phyloP scores from a whole-genome alignment of 2,329 filamentous ascomycete genomes.

The Ophiostoma sp. region DNA sequence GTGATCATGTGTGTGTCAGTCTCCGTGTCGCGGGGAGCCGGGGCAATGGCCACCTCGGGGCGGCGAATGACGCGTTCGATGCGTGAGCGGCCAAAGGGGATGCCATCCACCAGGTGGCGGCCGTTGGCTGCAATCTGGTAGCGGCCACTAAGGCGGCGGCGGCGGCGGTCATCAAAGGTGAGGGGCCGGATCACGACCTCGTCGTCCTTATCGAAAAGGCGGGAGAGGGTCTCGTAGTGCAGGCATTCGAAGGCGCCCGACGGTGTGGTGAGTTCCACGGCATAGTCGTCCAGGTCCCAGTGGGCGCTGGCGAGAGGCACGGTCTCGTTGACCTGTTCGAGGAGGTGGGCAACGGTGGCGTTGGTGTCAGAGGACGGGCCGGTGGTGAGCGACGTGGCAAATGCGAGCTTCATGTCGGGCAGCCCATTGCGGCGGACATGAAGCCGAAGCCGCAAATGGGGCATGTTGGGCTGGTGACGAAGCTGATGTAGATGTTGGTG shows the following conservation, averaged over 20 bases:
- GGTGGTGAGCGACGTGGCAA: slow-evolving; percentile 49
- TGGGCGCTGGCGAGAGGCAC: slow-evolving; percentile 74
- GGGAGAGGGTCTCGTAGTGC: slow-evolving; percentile 69
- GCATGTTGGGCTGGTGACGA: background rate
- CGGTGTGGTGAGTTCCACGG: slow-evolving; percentile 61
- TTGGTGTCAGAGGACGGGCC: slow-evolving; percentile 38
- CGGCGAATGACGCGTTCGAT: background rate
- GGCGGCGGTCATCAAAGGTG: slow-evolving; percentile 61
- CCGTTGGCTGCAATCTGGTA: slow-evolving; percentile 76
- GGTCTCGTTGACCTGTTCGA: slow-evolving; percentile 72
- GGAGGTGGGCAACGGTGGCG: slow-evolving; percentile 67
- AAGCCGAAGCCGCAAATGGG: slow-evolving; percentile 58
- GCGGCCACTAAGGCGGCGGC: slow-evolving; percentile 67
- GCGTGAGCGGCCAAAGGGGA: slow-evolving; percentile 71
- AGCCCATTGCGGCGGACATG: slow-evolving; percentile 67
- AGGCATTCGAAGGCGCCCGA: slow-evolving; percentile 67
- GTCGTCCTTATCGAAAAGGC: slow-evolving; percentile 74
- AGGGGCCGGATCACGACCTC: slow-evolving; percentile 56
- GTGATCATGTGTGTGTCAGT: slow-evolving; percentile 28
- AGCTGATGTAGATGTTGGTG: background rate
- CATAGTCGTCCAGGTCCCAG: slow-evolving; percentile 88
- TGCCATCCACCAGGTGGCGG: slow-evolving; percentile 74
- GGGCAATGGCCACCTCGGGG: background rate
- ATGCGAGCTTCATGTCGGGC: slow-evolving; percentile 66
- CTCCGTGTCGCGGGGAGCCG: background rate